phyloP scores from a whole-genome alignment of 2,329 filamentous ascomycete species.

The Monilinia fructigena region DNA sequence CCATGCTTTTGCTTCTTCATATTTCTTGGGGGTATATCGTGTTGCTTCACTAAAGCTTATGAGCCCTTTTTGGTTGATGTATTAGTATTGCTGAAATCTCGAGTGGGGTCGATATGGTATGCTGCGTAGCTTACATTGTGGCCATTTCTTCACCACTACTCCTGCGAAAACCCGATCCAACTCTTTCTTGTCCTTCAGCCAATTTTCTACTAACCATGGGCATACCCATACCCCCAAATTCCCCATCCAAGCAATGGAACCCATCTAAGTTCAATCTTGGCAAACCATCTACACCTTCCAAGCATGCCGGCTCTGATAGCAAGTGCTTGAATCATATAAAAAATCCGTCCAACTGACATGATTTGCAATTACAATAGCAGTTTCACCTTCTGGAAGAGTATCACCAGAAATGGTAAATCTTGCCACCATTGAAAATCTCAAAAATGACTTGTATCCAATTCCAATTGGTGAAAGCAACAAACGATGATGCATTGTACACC shows the following conservation, averaged over 20 bases:
- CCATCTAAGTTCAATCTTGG: slow-evolving; percentile 57
- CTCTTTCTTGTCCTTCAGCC: slow-evolving; percentile 56
- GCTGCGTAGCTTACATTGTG: slow-evolving; percentile 51
- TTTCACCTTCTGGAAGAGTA: slow-evolving; percentile 52
- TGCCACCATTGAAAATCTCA: slow-evolving; percentile 52
- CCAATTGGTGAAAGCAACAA: slow-evolving; percentile 56
- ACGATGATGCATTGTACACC: slow-evolving; percentile 55
- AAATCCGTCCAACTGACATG: slow-evolving; percentile 63
- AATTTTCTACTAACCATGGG: slow-evolving; percentile 60
- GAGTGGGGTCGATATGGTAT: background rate
- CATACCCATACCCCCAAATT: slow-evolving; percentile 64
- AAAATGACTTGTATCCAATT: slow-evolving; percentile 58
- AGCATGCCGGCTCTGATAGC: slow-evolving; percentile 57
- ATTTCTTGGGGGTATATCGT: slow-evolving; percentile 55
- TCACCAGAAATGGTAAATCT: slow-evolving; percentile 54
- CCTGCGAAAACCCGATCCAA: slow-evolving; percentile 57
- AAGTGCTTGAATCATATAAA: slow-evolving; percentile 60
- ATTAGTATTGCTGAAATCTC: slow-evolving; percentile 20
- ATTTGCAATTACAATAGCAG: slow-evolving; percentile 59
- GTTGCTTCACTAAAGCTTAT: slow-evolving; percentile 65
- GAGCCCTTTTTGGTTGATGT: slow-evolving; percentile 49
- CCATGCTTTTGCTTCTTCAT: slow-evolving; percentile 51
- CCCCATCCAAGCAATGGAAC: slow-evolving; percentile 64
- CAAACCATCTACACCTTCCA: slow-evolving; percentile 60
- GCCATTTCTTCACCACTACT: slow-evolving; percentile 52